Conservation (phyloP, 2,329 filamentous ascomycete genomes). For the Fusarium keratoplasticum region DNA sequence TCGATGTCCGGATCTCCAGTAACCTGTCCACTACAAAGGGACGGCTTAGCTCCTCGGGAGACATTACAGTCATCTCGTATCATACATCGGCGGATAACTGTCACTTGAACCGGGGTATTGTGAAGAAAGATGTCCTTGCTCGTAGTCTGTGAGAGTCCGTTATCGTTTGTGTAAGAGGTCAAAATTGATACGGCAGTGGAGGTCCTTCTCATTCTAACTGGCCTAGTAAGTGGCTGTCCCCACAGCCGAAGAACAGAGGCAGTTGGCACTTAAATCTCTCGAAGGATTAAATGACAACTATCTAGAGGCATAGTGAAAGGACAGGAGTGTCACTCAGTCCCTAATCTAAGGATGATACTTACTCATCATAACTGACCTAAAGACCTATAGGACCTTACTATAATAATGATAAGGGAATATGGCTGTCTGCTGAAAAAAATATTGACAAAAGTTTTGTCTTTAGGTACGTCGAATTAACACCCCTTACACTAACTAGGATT, state of each 20-base stretch:
- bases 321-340: neutral
- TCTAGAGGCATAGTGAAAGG: neutral
- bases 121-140: too few relatives aligned
- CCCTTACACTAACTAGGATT: neutral
- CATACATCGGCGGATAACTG: neutral
- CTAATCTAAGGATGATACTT: neutral
- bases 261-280: neutral
- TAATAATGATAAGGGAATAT: neutral
- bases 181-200: neutral
- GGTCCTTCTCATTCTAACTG: neutral
- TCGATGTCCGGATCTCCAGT: constrained; percentile 67
- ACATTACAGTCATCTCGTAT: neutral
- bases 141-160: neutral
- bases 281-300: neutral
- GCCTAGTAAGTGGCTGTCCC: neutral
- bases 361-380: neutral
- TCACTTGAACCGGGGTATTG: neutral
- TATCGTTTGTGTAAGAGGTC: neutral
- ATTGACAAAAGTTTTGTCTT: neutral
- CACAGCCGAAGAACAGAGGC: neutral
- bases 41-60: neutral
- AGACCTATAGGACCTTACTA: neutral
- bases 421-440: too few relatives aligned
- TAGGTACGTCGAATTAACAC: neutral
- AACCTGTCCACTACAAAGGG: constrained; percentile 60